Percentiles rank a stretch among this genome's conserved stretches.
phyloP scores from a whole-genome alignment of 441 rosid species.

The Gossypium davidsonii region DNA sequence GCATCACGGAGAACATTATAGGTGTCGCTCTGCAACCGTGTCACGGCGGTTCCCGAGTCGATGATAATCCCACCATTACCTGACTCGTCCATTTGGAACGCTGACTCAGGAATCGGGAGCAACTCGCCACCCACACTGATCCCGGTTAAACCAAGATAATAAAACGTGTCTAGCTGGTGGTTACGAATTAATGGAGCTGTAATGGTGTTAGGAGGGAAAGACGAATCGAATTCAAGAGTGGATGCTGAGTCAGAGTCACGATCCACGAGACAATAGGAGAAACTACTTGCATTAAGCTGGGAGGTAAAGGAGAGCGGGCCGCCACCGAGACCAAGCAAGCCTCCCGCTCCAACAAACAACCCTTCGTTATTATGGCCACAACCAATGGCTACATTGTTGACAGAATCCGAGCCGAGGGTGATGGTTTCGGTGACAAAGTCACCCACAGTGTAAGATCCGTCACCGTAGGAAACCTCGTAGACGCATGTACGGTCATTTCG shows the following conservation, averaged over 20 bases:
- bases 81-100: constrained; percentile 37
- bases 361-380: constrained; percentile 65
- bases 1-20: constrained; percentile 42
- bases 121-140: constrained; percentile 52
- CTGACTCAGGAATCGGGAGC: constrained; percentile 32
- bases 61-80: constrained; percentile 54
- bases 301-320: constrained; percentile 53
- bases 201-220: constrained; percentile 35
- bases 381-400: constrained; percentile 47
- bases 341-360: constrained; percentile 50
- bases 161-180: constrained; percentile 49
- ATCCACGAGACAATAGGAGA: constrained; percentile 61
- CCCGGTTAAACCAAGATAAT: constrained; percentile 43
- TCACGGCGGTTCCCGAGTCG: constrained; percentile 63
- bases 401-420: constrained; percentile 40
- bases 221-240: constrained; percentile 40
- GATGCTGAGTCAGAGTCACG: constrained; percentile 62
- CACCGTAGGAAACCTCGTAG: constrained; percentile 66
- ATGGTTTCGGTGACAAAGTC: constrained; percentile 56
- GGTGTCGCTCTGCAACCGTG: constrained; percentile 38
- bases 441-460: constrained; percentile 59
- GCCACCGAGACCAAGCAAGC: constrained; percentile 66
- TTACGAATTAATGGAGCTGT: constrained; percentile 50
- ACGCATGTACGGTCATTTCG: constrained; percentile 43
- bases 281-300: constrained; percentile 46